Conservation (phyloP, 169 alveolate genomes). For the Cyclospora cayetanensis region DNA sequence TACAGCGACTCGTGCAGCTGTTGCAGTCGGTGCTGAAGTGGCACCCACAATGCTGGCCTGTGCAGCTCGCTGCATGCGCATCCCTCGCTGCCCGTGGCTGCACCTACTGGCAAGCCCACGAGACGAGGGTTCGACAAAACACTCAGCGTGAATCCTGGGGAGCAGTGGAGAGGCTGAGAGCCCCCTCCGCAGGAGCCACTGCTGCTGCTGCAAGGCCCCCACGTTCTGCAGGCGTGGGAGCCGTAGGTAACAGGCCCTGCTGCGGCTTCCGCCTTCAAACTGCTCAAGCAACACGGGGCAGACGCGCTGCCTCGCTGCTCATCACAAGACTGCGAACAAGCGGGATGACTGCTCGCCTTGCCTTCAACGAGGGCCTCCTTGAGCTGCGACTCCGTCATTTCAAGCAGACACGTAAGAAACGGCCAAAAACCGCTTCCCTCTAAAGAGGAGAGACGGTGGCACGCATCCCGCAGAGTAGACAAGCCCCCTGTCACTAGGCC, state of each 20-base stretch:
- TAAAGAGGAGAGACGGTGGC: slow-evolving; percentile 12
- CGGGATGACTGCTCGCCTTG: not conserved
- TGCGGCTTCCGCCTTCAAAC: not conserved
- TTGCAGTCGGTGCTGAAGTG: slow-evolving; percentile 58
- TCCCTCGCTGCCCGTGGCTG: slow-evolving; percentile 4
- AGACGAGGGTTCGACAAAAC: slow-evolving; percentile 1
- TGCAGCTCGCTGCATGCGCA: slow-evolving; percentile 29
- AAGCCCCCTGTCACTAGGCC: not conserved
- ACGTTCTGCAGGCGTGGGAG: not conserved
- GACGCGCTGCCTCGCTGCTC: not conserved
- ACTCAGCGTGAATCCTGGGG: slow-evolving; percentile 22
- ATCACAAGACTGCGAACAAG: not conserved
- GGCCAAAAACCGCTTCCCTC: slow-evolving; percentile 67
- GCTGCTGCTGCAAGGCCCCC: slow-evolving; percentile 4
- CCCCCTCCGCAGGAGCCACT: not conserved
- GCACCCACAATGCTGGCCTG: slow-evolving; percentile 25
- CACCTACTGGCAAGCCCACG: slow-evolving; percentile 20
- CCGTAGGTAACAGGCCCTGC: not conserved
- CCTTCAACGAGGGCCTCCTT: slow-evolving; percentile 11
- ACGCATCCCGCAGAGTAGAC: not conserved
- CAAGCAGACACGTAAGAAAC: not conserved
- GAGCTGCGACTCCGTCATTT: slow-evolving; percentile 40
- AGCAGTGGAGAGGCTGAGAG: not conserved
- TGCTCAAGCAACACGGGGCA: not conserved
- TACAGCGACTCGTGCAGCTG: not conserved